Evolutionary conservation across 1,284 basidiomycete genomes (phyloP), one percentile per base, ranked within the genome.

Genomic region (Phellopilus nigrolimitatus): DNA sequence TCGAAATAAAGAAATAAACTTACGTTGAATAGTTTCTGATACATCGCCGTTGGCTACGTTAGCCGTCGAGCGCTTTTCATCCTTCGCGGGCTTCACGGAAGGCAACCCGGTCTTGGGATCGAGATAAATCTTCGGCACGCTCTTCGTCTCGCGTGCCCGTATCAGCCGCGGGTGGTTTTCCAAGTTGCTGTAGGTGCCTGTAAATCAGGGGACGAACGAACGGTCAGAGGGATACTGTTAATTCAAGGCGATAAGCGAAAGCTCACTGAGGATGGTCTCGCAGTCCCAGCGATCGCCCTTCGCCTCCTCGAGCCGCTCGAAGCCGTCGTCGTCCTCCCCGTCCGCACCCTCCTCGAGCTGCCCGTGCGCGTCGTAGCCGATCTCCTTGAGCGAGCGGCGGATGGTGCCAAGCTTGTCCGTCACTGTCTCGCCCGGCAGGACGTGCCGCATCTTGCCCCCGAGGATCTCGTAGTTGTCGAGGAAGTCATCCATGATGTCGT

Each of bases 151-250:
- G 31, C 82, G 75, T 24, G 82, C 79, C 19, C 82, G 79, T 57
- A 97, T 92, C 25, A 94, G 71, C 10, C 84, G 80, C 0, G 94
- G 94, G 64, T 97, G 94, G 63, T 98, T 97, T 65, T 95, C 95
- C 3, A 95, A 74, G 63, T 95, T 97, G 13, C 91, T 89, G 65
- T 94, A 94, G 1, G 93, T 97, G n/a, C 86, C 93, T 95, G 62
- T 19, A 34, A 21, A n/a, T 22, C 4, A 24, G 22, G 19, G 43
- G 13, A 46, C 36, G 19, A 36, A 19, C 25, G 28, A 13, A 34
- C n/a, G n/a, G n/a, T n/a, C n/a, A n/a, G n/a, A n/a, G n/a, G n/a
- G n/a, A n/a, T n/a, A n/a, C n/a, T n/a, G n/a, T n/a, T n/a, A n/a
- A 41, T 22, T n/a, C 37, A 41, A 40, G 13, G 24, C 48, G n/a